These are phyloP conservation scores for Begonia loranthoides DNA, from an alignment of 306 rosid species.

Conservation along the genomic window DNA sequence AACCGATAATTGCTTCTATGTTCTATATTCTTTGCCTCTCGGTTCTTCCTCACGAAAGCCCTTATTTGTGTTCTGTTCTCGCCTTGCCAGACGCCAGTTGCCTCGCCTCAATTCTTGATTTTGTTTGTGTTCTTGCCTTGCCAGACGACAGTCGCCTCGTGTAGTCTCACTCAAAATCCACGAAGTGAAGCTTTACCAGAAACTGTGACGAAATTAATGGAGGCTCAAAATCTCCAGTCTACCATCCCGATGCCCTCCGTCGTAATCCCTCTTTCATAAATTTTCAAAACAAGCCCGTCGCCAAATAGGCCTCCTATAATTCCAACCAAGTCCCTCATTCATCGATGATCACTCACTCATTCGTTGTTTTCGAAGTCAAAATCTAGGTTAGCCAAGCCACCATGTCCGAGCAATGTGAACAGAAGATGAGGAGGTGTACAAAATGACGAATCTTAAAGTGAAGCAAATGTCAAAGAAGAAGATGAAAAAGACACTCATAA, in stretches of 20 bases:
- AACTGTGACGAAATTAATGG: slow-evolving; percentile 19
- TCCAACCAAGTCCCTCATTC: slow-evolving; percentile 11
- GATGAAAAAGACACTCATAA: slow-evolving; percentile 12
- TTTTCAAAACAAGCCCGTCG: slow-evolving; percentile 4
- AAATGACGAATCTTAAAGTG: slow-evolving; percentile 42
- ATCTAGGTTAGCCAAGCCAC: slow-evolving; percentile 49
- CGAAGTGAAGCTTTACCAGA: not conserved
- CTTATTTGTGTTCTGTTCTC: no score
- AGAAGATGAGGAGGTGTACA: slow-evolving; percentile 65
- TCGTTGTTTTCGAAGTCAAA: slow-evolving; percentile 49
- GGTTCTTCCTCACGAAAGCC: no score
- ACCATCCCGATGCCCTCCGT: slow-evolving; percentile 8
- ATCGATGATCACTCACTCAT: slow-evolving; percentile 19
- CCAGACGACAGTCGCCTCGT: no score
- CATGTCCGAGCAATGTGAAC: slow-evolving; percentile 12
- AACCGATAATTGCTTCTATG: no score
- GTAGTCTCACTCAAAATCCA: slow-evolving; percentile 7
- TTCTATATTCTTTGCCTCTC: no score
- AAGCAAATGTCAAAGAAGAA: slow-evolving; percentile 23
- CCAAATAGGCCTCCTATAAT: slow-evolving; percentile 25
- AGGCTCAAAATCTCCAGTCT: slow-evolving; percentile 13
- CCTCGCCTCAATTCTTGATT: no score
- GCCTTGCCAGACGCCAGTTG: no score
- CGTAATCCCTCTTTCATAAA: slow-evolving; percentile 13
- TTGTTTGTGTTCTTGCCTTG: no score